Evolutionary conservation across 441 rosid genomes (phyloP).

Genomic region (Pelargonium fulgidum): DNA sequence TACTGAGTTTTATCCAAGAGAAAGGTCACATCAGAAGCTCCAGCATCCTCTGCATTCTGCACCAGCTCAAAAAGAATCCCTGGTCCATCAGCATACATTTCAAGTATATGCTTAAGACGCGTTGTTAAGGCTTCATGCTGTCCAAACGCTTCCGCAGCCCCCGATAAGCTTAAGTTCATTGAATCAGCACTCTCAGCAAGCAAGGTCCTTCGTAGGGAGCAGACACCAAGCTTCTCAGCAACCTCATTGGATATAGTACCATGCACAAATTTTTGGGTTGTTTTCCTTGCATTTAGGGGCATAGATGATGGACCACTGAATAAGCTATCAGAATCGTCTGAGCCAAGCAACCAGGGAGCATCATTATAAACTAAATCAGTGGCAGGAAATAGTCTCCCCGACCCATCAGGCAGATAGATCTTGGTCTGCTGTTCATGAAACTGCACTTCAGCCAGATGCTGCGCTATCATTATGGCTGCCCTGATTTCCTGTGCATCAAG

Average conservation of each 20-base stretch:
- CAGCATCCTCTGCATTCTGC: slow-evolving; percentile 98
- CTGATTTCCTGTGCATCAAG: slow-evolving; percentile 76
- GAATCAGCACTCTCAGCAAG: slow-evolving; percentile 99
- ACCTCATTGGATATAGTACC: slow-evolving; percentile 96
- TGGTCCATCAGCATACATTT: slow-evolving; percentile 99
- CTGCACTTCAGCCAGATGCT: slow-evolving; percentile 85
- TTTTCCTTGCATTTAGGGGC: slow-evolving; percentile 57
- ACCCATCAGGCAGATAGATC: slow-evolving; percentile 82
- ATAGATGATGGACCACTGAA: slow-evolving; percentile 50
- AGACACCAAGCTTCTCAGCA: slow-evolving; percentile 94
- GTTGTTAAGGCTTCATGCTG: slow-evolving; percentile 99
- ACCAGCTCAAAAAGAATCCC: slow-evolving; percentile 94
- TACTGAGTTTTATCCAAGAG: slow-evolving; percentile 95
- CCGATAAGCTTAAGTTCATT: slow-evolving; percentile 87
- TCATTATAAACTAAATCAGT: slow-evolving; percentile 85
- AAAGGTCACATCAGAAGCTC: slow-evolving; percentile 90
- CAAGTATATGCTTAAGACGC: slow-evolving; percentile 93
- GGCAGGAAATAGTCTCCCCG: slow-evolving; percentile 75
- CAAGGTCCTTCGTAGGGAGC: slow-evolving; percentile 90
- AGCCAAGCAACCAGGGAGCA: slow-evolving; percentile 95
- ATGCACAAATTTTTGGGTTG: slow-evolving; percentile 74
- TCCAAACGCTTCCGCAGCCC: slow-evolving; percentile 99
- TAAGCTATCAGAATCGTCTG: slow-evolving; percentile 51
- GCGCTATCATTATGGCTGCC: slow-evolving; percentile 79
- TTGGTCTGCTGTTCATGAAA: slow-evolving; percentile 50